A percentile compares a stretch with the other conserved stretches of the same genome.
These are phyloP conservation scores for Yamadazyma sp. DNA, from an alignment of 805 yeast genomes.

Conservation along the genomic window DNA sequence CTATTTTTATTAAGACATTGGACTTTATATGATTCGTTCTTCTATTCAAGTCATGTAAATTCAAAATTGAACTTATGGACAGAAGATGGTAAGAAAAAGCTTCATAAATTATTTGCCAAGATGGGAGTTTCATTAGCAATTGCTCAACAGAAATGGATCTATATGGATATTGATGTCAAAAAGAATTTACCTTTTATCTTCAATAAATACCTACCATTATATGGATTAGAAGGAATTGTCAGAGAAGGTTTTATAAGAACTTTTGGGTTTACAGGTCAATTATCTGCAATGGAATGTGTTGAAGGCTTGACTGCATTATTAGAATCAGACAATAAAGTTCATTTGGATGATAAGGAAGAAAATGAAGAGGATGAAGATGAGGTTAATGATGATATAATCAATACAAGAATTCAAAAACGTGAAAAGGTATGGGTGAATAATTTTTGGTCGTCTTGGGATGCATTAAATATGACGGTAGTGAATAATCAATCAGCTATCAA, in stretches of 20 bases:
- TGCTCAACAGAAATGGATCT: constrained; percentile 92
- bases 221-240: constrained; percentile 78
- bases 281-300: constrained; percentile 90
- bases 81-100: constrained; percentile 80
- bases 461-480: constrained; percentile 34
- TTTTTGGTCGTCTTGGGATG: constrained; percentile 61
- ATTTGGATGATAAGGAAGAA: constrained; percentile 20
- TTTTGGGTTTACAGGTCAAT: constrained; percentile 82
- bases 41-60: constrained; percentile 86
- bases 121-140: constrained; percentile 91
- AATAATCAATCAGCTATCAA: constrained; percentile 7
- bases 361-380: constrained; percentile 18
- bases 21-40: constrained; percentile 86
- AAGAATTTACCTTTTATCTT: constrained; percentile 68
- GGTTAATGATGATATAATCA: constrained; percentile 18
- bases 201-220: constrained; percentile 63
- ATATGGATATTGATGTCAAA: constrained; percentile 79
- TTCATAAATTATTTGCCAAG: constrained; percentile 89
- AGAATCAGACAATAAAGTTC: constrained; percentile 52
- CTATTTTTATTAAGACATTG: constrained; percentile 87
- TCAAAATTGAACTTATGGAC: constrained; percentile 87
- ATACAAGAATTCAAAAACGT: constrained; percentile 33
- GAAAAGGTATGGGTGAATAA: constrained; percentile 73
- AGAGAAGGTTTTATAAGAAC: constrained; percentile 84
- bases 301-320: constrained; percentile 83